These are phyloP conservation scores for Hapsidospora chrysogenum DNA, from an alignment of 495 filamentous ascomycete genomes.

Conservation along the genomic window DNA sequence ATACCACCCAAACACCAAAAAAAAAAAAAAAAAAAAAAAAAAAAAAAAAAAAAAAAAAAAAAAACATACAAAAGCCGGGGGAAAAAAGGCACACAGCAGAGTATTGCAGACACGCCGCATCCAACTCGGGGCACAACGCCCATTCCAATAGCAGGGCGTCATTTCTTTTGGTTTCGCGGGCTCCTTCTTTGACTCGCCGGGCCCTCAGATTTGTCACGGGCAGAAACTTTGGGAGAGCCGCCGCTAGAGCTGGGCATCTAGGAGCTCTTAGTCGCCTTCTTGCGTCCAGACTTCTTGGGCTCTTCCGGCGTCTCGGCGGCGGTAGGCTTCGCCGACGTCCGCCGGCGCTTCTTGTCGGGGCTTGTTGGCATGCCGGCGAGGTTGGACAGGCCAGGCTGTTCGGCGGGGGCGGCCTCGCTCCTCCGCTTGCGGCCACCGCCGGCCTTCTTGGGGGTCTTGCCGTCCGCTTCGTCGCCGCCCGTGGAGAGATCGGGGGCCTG, in stretches of 20 bases:
- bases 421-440: constrained; percentile 29
- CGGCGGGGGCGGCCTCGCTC: constrained; percentile 27
- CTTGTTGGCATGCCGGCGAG: no score
- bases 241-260: constrained; percentile 6
- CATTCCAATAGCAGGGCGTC: no score
- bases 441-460: constrained; percentile 35
- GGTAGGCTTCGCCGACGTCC: constrained; percentile 23
- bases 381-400: no score
- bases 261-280: constrained; percentile 29
- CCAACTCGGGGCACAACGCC: no score
- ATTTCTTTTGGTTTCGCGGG: no score
- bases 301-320: constrained; percentile 23
- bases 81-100: no score
- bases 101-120: no score
- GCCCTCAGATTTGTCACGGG: constrained; percentile 1
- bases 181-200: no score
- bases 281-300: constrained; percentile 34
- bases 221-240: constrained; percentile 3
- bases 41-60: no score
- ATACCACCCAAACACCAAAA: no score
- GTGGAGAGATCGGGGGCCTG: constrained; percentile 8
- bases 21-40: no score
- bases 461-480: constrained; percentile 20
- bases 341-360: constrained; percentile 54
- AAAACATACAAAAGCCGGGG: no score